Base-by-base conservation (phyloP, 768 basidiomycete genomes). In the Phylloporus rhodoxanthus region DNA sequence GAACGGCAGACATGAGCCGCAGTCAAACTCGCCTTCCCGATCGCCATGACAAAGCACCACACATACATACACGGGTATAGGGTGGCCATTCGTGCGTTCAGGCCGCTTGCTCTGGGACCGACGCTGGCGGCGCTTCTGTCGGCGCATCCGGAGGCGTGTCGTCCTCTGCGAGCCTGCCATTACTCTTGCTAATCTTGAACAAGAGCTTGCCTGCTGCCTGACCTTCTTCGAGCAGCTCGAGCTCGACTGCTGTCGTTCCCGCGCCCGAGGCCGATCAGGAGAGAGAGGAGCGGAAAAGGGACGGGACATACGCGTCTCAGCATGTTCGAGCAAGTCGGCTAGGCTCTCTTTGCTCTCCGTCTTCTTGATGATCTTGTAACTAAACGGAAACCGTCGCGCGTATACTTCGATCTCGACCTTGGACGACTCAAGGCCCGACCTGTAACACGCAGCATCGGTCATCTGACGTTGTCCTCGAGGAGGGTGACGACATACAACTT, bases 331-430 rank as follows among this genome's bases (percentile, higher is more conserved):
- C 10, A 66, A 46, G 45, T 66, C 65, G 1, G 60, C 65, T 1
- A 66, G 48, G 28, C 60, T 67, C 50, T 67, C 65, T 38, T 59
- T 68, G 36, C 57, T 68, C 50, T 66, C 65, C 28, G 65, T 66
- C 54, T 63, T 68, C 51, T 66, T 66, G 50, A 66, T 65, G 52
- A 67, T 7, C 30, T 68, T 66, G 56, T 65, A 66, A 43, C 39
- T 67, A 13, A 65, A 66, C 46, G 67, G 67, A 28, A 68, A 66
- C 3, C 63, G 43, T 10, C 65, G 60, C 2, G 65, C 65, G 7
- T 60, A 68, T 14, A 66, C 67, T 40, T 66, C 67, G 20, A 66
- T 65, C 43, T 68, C 67, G n/a, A 66, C 53, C 37, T 54, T 65
- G 53, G 65, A 67, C 30, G 67, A 62, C 50, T 61, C 65, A 15